Conservation (phyloP, 2,329 filamentous ascomycete species). For the Neodidymelliopsis sp. region DNA sequence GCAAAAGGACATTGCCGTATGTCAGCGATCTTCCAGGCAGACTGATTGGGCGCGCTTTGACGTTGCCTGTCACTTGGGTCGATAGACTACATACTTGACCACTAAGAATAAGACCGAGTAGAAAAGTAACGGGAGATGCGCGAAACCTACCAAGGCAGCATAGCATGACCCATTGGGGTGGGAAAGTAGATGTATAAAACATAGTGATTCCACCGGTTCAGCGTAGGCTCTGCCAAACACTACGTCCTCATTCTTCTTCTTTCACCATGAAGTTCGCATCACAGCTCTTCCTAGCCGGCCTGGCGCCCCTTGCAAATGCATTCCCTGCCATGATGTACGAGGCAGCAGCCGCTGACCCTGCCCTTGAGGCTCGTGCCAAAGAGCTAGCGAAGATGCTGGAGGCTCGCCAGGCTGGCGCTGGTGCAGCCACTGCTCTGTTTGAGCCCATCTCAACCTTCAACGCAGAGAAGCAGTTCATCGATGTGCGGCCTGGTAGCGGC, state of each 20-base stretch:
- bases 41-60: slow-evolving; percentile 2
- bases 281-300: slow-evolving; percentile 17
- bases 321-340: slow-evolving; percentile 33
- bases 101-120: neutral
- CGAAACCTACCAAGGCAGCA: neutral
- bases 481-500: slow-evolving; percentile 28
- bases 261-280: slow-evolving; percentile 26
- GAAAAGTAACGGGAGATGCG: slow-evolving; percentile 1
- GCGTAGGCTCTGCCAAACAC: neutral
- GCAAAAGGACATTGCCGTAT: slow-evolving; percentile 1
- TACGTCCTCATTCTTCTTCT: neutral
- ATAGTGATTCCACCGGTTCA: neutral
- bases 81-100: neutral
- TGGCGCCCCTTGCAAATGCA: slow-evolving; percentile 23
- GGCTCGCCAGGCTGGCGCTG: slow-evolving; percentile 26
- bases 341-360: slow-evolving; percentile 29
- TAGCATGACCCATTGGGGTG: neutral
- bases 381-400: slow-evolving; percentile 22
- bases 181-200: neutral
- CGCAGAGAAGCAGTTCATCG: slow-evolving; percentile 24
- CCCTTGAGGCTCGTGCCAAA: slow-evolving; percentile 24
- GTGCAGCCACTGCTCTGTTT: slow-evolving; percentile 29
- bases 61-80: neutral
- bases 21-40: neutral
- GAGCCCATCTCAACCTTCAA: slow-evolving; percentile 34